Conservation (phyloP, 495 filamentous ascomycete genomes). For the Aspergillus ostianus region DNA sequence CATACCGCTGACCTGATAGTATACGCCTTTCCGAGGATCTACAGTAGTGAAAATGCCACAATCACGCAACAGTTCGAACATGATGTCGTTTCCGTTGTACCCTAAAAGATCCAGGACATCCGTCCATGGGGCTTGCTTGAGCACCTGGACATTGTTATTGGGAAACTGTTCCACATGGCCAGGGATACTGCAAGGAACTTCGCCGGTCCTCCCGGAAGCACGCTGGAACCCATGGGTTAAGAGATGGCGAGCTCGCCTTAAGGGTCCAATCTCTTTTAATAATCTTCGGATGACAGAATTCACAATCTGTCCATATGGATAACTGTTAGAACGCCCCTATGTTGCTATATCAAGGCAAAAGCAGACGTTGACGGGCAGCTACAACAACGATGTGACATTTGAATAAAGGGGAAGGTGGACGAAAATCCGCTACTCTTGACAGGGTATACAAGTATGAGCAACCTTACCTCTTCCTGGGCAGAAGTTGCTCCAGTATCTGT, state of each 20-base stretch:
- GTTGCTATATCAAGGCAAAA: background rate
- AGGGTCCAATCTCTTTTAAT: slow-evolving; percentile 56
- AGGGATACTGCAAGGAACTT: slow-evolving; percentile 44
- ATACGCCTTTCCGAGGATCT: slow-evolving; percentile 56
- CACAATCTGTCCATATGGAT: slow-evolving; percentile 57
- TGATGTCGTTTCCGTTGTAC: slow-evolving; percentile 73
- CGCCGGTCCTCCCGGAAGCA: slow-evolving; percentile 27
- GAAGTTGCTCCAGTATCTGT: slow-evolving; percentile 39
- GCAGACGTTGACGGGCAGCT: too few species aligned
- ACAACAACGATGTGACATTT: background rate
- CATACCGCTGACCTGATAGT: slow-evolving; percentile 77
- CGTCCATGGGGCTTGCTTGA: slow-evolving; percentile 74
- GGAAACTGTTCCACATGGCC: slow-evolving; percentile 56
- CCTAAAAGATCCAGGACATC: slow-evolving; percentile 69
- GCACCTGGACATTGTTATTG: slow-evolving; percentile 65
- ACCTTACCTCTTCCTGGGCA: slow-evolving; percentile 60
- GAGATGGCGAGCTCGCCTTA: slow-evolving; percentile 61
- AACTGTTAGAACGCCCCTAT: background rate
- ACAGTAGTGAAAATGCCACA: slow-evolving; percentile 75
- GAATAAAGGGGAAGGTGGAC: background rate
- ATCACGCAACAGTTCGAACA: slow-evolving; percentile 75
- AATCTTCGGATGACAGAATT: slow-evolving; percentile 78
- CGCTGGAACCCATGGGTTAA: slow-evolving; percentile 75
- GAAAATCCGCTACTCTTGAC: background rate
- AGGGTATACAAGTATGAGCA: background rate